These are phyloP conservation scores for Dichotomopilus funicola DNA, from an alignment of 2,329 filamentous ascomycete genomes.

Conservation along the genomic window DNA sequence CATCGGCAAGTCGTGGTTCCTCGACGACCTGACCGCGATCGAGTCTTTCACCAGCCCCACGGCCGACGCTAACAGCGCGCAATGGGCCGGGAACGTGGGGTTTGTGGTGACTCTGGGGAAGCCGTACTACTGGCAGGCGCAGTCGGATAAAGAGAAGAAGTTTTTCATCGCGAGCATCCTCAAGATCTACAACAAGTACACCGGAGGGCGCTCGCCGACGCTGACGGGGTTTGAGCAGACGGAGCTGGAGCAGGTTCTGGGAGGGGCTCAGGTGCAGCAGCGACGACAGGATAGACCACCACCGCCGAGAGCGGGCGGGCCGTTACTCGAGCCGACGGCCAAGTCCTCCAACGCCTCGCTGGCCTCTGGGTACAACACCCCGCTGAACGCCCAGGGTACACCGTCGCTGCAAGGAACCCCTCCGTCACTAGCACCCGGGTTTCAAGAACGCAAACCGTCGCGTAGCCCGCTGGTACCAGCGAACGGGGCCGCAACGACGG, in stretches of 20 bases:
- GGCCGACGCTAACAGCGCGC: slow-evolving; percentile 52
- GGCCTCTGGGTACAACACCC: slow-evolving; percentile 27
- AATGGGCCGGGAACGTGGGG: slow-evolving; percentile 77
- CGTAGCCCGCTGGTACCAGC: slow-evolving; percentile 24
- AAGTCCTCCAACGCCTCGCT: slow-evolving; percentile 20
- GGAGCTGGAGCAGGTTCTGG: slow-evolving; percentile 70
- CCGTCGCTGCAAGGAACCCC: background rate
- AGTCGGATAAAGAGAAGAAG: slow-evolving; percentile 92
- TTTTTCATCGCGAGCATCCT: slow-evolving; percentile 96
- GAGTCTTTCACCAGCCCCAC: slow-evolving; percentile 68
- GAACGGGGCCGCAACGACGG: background rate
- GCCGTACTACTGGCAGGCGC: slow-evolving; percentile 94
- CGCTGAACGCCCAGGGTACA: slow-evolving; percentile 10
- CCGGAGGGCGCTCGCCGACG: slow-evolving; percentile 72
- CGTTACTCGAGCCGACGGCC: slow-evolving; percentile 19
- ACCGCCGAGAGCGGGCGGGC: slow-evolving; percentile 24
- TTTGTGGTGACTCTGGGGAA: slow-evolving; percentile 88
- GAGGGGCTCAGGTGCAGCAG: slow-evolving; percentile 35
- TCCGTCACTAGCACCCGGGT: background rate
- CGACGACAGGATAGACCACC: slow-evolving; percentile 22
- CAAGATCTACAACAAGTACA: slow-evolving; percentile 97
- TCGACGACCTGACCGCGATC: slow-evolving; percentile 80
- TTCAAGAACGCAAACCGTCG: slow-evolving; percentile 24
- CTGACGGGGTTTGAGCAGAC: slow-evolving; percentile 75
- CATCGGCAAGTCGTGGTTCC: slow-evolving; percentile 96